Evolutionary conservation across 2,329 filamentous ascomycete genomes (phyloP).

Genomic region (Penicillium sp.): DNA sequence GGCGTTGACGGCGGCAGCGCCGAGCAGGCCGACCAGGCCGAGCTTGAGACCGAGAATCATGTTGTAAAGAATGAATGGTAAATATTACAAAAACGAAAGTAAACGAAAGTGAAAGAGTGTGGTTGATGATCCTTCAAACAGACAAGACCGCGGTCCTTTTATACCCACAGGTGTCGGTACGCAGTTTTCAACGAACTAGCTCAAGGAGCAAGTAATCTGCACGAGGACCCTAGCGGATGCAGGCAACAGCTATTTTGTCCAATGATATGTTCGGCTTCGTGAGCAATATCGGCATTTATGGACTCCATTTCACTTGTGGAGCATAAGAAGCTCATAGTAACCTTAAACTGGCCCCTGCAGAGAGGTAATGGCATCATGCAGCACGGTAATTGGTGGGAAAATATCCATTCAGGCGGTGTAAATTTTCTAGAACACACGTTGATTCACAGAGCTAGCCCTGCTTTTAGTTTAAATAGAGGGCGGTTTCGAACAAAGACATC

Average conservation of each 20-base stretch:
- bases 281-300: neutral
- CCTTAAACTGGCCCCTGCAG: neutral
- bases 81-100: neutral
- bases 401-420: neutral
- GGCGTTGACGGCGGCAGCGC: slow-evolving; percentile 5
- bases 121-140: neutral
- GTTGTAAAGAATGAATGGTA: neutral
- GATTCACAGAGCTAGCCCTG: neutral
- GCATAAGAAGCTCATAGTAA: neutral
- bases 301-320: neutral
- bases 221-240: neutral
- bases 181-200: neutral
- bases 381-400: neutral
- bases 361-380: neutral
- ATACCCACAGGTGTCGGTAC: neutral
- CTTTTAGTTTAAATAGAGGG: neutral
- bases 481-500: slow-evolving; percentile 8
- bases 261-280: neutral
- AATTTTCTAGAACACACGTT: neutral
- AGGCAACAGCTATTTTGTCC: neutral
- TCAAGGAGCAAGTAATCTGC: neutral
- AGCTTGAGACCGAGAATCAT: neutral
- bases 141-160: neutral
- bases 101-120: neutral
- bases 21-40: neutral